Base-by-base conservation (phyloP, 2,329 filamentous ascomycete species). In the Chrysoporthe austroafricana region DNA sequence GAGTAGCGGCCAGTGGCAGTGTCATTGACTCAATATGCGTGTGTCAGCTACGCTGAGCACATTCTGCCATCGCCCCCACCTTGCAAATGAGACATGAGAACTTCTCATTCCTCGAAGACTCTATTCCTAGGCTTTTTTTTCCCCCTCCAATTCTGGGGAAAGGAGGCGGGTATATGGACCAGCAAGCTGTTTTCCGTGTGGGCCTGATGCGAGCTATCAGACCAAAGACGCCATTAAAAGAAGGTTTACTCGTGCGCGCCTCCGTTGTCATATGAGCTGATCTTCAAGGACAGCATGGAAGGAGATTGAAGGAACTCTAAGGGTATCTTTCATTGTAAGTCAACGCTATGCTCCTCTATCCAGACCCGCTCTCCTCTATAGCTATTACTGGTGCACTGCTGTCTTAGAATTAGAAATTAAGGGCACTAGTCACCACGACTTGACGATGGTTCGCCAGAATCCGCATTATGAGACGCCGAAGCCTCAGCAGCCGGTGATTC, bases 261-360 rank as follows among this genome's bases (percentile, higher is more conserved):
- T 32, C 32, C 11, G 13, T 11, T 54, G 26, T 11, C 5, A 14
- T 5, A 32, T 4, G 32, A 54, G 26, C 50, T 16, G 26, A 7
- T 2, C 50, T 5, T 34, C 13, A 8, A 14, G 21, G 26, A 6
- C 4, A 7, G 14, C 50, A 32, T 26, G 8, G 50, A 21, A 34
- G 32, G 50, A 32, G 21, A 26, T 54, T 52, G 39, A 42, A 54
- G 36, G 43, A 56, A 26, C 50, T 54, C 50, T 34, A n/a, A 8
- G 62, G 66, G 66, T 69, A 69, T 69, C 63, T 57, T 48, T 66
- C 39, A 26, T 56, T 34, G 18, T 42, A 43, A 21, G 14, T 26
- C 56, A 46, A 32, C 58, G 48, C 62, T 62, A 65, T 43, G 57
- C 62, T 62, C 54, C 32, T 60, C 46, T 62, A 62, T 66, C 42